These are phyloP conservation scores for Salix arbutifolia DNA, from an alignment of 345 rosid species.

Conservation along the genomic window DNA sequence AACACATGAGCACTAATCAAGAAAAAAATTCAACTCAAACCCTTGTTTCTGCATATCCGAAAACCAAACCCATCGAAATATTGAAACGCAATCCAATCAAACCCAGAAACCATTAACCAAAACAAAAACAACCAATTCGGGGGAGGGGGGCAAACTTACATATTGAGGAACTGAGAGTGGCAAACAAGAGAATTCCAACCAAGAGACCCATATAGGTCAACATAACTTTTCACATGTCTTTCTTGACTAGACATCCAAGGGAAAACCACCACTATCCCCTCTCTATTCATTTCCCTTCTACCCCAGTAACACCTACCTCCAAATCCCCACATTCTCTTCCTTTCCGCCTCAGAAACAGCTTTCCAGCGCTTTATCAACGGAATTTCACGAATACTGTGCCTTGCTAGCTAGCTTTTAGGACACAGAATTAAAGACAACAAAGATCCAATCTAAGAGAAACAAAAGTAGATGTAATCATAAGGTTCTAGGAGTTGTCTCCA, in stretches of 20 bases:
- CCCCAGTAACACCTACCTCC: conserved; percentile 84
- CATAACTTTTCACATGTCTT: conserved; percentile 57
- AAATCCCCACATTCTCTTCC: conserved; percentile 61
- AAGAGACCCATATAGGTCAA: conserved; percentile 62
- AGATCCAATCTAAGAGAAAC: background rate
- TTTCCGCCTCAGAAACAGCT: background rate
- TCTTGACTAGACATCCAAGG: conserved; percentile 91
- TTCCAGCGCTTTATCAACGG: background rate
- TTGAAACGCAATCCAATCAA: background rate
- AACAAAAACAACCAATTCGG: background rate
- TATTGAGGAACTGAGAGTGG: conserved; percentile 78
- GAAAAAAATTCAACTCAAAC: background rate
- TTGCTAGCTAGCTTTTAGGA: background rate
- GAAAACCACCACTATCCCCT: conserved; percentile 65
- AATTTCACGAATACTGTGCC: background rate
- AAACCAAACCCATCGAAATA: background rate
- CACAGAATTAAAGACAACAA: background rate
- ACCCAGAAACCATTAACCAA: background rate
- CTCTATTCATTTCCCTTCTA: conserved; percentile 45
- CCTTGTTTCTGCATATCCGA: background rate
- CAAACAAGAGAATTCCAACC: conserved; percentile 76
- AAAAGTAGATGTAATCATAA: background rate
- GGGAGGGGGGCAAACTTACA: conserved; percentile 32
- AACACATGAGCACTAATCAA: background rate
- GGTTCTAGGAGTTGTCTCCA: background rate